Conservation (phyloP, 2,329 filamentous ascomycete genomes). For the Aspergillus ochraceus region DNA sequence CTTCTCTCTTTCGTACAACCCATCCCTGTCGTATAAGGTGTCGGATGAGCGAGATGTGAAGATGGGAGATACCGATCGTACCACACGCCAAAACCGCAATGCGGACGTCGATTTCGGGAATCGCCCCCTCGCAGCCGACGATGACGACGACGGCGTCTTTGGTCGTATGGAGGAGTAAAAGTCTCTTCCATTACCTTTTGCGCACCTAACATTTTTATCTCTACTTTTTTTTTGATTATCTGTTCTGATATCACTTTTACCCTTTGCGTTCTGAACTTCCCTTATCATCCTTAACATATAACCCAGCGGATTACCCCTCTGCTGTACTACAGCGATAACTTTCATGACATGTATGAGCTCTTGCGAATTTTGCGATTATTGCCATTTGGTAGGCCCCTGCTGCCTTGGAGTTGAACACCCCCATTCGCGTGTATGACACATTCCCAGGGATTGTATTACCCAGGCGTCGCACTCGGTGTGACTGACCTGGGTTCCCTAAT, state of each 20-base stretch:
- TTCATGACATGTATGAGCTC: slow-evolving; percentile 41
- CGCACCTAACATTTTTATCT: no score
- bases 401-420: slow-evolving; percentile 23
- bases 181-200: not conserved
- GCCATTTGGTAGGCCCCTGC: slow-evolving; percentile 24
- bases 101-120: slow-evolving; percentile 37
- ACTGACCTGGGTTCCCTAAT: slow-evolving; percentile 7
- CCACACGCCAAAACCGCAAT: slow-evolving; percentile 35
- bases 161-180: slow-evolving; percentile 88
- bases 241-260: not conserved
- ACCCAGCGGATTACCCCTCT: not conserved
- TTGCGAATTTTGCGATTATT: slow-evolving; percentile 33
- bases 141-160: slow-evolving; percentile 95
- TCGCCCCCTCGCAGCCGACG: slow-evolving; percentile 65
- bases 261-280: not conserved
- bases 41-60: slow-evolving; percentile 62
- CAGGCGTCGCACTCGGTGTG: slow-evolving; percentile 5
- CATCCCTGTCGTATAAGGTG: slow-evolving; percentile 49
- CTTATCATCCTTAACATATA: slow-evolving; percentile 1
- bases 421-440: slow-evolving; percentile 24
- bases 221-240: not conserved
- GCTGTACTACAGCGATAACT: slow-evolving; percentile 21
- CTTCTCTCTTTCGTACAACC: slow-evolving; percentile 44
- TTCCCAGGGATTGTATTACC: slow-evolving; percentile 15
- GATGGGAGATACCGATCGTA: slow-evolving; percentile 62